These are phyloP conservation scores for Choanephora cucurbitarum DNA, from an alignment of 371 early-diverging fungal species.

Conservation along the genomic window DNA sequence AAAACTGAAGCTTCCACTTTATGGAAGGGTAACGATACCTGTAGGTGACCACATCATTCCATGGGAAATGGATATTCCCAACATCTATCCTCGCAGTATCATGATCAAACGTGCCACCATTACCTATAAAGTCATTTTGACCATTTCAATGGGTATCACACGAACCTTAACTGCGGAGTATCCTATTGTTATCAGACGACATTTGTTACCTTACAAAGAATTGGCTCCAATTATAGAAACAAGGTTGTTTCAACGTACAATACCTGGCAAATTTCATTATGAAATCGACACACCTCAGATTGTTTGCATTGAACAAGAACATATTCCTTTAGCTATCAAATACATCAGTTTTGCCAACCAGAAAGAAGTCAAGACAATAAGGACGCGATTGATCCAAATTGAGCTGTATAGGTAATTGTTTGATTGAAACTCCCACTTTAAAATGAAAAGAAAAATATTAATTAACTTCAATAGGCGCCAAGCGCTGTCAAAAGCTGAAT, in stretches of 20 bases:
- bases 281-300: conserved; percentile 45
- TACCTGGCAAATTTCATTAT: conserved; percentile 47
- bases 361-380: conserved; percentile 31
- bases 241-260: conserved; percentile 32
- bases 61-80: conserved; percentile 39
- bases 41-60: conserved; percentile 39
- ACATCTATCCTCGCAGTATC: conserved; percentile 40
- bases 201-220: conserved; percentile 38
- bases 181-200: conserved; percentile 38
- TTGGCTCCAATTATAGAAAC: conserved; percentile 38
- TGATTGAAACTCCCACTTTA: neutral
- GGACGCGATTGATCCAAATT: conserved; percentile 38
- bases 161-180: conserved; percentile 39
- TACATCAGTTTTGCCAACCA: conserved; percentile 38
- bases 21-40: conserved; percentile 28
- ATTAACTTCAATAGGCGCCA: conserved; percentile 27
- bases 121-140: conserved; percentile 34
- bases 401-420: conserved; percentile 38
- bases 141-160: conserved; percentile 30
- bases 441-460: neutral
- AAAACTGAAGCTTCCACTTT: conserved; percentile 33
- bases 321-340: conserved; percentile 36
- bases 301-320: conserved; percentile 36
- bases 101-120: conserved; percentile 36
- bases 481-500: conserved; percentile 35